A percentile compares a stretch with the other conserved stretches of the same genome.
Conservation (phyloP, 1,284 basidiomycete species). For the Coniophora puteana region DNA sequence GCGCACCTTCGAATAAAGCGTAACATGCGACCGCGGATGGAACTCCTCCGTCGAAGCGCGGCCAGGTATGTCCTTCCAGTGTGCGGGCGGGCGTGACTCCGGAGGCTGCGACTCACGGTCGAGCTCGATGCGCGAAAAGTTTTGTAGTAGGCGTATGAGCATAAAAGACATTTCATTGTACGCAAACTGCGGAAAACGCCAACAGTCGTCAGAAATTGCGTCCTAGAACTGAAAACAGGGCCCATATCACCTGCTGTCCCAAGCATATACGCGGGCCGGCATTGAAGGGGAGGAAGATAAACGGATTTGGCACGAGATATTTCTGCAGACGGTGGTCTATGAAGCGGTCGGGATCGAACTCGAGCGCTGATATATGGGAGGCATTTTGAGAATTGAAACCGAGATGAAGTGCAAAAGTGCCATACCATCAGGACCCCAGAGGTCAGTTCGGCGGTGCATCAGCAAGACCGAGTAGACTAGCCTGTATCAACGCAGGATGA, state of each 20-base stretch:
- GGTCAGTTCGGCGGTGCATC: conserved; percentile 53
- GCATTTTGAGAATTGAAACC: conserved; percentile 25
- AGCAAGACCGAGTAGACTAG: conserved; percentile 45
- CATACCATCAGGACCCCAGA: conserved; percentile 61
- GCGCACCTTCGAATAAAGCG: conserved; percentile 42
- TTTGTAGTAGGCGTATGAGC: conserved; percentile 41
- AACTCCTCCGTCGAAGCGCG: conserved; percentile 38
- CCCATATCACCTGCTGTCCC: conserved; percentile 28
- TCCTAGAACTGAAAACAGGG: conserved; percentile 4
- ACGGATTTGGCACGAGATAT: conserved; percentile 13
- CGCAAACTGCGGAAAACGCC: conserved; percentile 29
- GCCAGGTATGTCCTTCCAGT: conserved; percentile 28
- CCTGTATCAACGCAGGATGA: conserved; percentile 21
- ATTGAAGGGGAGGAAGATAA: conserved; percentile 41
- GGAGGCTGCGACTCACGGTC: conserved; percentile 37
- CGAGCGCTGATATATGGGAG: conserved; percentile 16
- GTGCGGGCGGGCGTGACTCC: conserved; percentile 29
- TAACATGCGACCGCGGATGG: conserved; percentile 33
- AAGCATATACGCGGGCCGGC: conserved; percentile 40
- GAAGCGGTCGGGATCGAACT: conserved; percentile 35
- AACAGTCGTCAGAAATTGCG: conserved; percentile 8
- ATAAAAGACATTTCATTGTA: conserved; percentile 42
- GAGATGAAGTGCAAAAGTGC: conserved; percentile 5
- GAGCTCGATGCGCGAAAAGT: conserved; percentile 41
- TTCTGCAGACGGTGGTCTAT: conserved; percentile 10